Evolutionary conservation across 2,329 filamentous ascomycete genomes (phyloP).

Genomic region (Trichoderma sp.): DNA sequence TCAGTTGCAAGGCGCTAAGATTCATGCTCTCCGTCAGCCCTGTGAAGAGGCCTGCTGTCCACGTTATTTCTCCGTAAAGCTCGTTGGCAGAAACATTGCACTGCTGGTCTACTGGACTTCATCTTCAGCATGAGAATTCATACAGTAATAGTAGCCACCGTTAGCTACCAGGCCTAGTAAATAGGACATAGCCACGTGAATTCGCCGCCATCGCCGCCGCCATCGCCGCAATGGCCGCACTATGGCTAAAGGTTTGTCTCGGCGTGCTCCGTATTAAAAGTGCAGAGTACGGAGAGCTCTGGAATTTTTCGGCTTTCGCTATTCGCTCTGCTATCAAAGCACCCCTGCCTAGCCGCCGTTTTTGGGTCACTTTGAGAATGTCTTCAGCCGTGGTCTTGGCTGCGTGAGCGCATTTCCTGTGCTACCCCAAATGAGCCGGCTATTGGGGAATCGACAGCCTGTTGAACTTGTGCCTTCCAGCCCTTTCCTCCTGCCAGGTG

Average conservation of each 20-base stretch:
- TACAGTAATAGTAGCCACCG: neutral
- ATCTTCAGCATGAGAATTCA: neutral
- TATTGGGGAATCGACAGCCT: neutral
- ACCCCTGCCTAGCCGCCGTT: neutral
- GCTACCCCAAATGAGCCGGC: neutral
- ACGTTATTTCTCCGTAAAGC: neutral
- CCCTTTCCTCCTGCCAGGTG: neutral
- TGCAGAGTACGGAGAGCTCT: neutral
- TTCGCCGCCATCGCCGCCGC: slow-evolving; percentile 9
- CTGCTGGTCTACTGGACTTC: neutral
- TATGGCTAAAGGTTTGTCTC: neutral
- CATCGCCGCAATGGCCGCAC: slow-evolving; percentile 13
- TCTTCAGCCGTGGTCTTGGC: neutral
- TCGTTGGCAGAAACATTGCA: neutral
- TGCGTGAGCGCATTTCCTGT: neutral
- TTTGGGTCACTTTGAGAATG: neutral
- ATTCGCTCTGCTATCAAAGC: neutral
- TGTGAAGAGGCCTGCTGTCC: neutral
- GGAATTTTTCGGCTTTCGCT: neutral
- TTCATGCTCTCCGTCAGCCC: slow-evolving; percentile 4
- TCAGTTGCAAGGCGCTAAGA: slow-evolving; percentile 4
- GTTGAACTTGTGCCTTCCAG: neutral
- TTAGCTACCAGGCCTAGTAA: neutral
- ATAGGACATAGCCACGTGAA: neutral
- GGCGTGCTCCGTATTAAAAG: slow-evolving; percentile 7